These are phyloP conservation scores for Lactarius sanguifluus DNA, from an alignment of 768 basidiomycete species.

Conservation along the genomic window DNA sequence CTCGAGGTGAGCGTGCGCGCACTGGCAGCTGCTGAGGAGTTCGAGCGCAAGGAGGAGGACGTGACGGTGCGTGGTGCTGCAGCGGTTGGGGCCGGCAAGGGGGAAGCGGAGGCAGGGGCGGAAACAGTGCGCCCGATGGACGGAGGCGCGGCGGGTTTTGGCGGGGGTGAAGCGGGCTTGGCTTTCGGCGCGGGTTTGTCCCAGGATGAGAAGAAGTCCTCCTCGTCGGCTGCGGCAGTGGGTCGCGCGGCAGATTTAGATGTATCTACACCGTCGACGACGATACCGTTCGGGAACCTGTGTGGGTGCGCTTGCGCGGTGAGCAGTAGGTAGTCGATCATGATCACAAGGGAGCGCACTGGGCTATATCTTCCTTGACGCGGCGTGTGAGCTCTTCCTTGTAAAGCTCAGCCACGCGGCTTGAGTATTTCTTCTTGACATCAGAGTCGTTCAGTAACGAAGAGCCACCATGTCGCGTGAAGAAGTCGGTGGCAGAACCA, in stretches of 20 bases:
- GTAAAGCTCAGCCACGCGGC: slow-evolving; percentile 81
- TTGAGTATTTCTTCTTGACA: slow-evolving; percentile 87
- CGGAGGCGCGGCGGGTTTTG: slow-evolving; percentile 22
- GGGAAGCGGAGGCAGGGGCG: slow-evolving; percentile 1
- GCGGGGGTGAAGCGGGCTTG: slow-evolving; percentile 33
- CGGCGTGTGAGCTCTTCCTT: slow-evolving; percentile 85
- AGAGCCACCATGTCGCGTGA: slow-evolving; percentile 80
- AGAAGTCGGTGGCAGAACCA: slow-evolving; percentile 81
- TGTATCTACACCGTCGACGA: slow-evolving; percentile 77
- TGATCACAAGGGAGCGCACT: slow-evolving; percentile 45
- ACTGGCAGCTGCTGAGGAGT: slow-evolving; percentile 44
- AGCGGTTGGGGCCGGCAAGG: slow-evolving; percentile 35
- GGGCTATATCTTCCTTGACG: slow-evolving; percentile 70
- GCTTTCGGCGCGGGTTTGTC: slow-evolving; percentile 65
- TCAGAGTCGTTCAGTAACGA: slow-evolving; percentile 70
- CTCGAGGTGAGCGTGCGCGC: slow-evolving; percentile 46
- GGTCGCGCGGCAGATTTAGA: slow-evolving; percentile 38
- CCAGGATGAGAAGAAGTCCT: slow-evolving; percentile 98
- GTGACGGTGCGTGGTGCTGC: slow-evolving; percentile 61
- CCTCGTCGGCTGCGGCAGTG: slow-evolving; percentile 50
- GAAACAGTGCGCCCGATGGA: slow-evolving; percentile 25
- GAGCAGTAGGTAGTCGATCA: slow-evolving; percentile 3
- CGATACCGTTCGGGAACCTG: slow-evolving; percentile 76
- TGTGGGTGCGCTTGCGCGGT: not conserved
- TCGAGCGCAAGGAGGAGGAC: slow-evolving; percentile 59